Evolutionary conservation across 2,329 filamentous ascomycete species (phyloP).

Genomic region (Teratosphaeria destructans): DNA sequence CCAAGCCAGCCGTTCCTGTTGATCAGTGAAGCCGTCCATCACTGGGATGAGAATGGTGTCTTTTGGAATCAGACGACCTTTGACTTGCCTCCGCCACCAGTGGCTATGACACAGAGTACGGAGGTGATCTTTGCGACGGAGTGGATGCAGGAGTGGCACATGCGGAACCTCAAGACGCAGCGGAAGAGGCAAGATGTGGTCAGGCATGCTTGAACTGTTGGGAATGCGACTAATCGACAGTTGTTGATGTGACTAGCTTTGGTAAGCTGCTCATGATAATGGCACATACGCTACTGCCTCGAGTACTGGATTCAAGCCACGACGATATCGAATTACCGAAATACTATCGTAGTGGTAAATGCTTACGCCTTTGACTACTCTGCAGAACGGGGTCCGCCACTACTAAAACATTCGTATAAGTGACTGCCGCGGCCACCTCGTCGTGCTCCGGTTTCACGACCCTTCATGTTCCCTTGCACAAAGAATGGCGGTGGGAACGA

Average conservation of each 20-base stretch:
- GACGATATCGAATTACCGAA: neutral
- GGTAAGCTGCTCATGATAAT: neutral
- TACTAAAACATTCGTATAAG: neutral
- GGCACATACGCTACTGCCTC: too few relatives aligned
- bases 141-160: conserved; percentile 55
- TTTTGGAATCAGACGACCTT: conserved; percentile 51
- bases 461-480: too few relatives aligned
- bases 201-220: neutral
- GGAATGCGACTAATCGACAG: neutral
- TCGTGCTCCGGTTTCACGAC: too few relatives aligned
- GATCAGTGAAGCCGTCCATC: conserved; percentile 65
- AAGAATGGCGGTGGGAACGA: too few relatives aligned
- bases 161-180: neutral
- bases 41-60: conserved; percentile 37
- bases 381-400: neutral
- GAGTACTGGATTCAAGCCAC: neutral
- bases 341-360: neutral
- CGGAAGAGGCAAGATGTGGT: neutral
- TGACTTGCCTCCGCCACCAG: conserved; percentile 47
- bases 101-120: conserved; percentile 48
- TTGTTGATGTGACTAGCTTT: neutral
- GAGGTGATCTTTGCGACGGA: conserved; percentile 52
- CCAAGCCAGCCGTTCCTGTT: conserved; percentile 60
- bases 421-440: too few relatives aligned
- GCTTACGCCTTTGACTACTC: neutral